Conservation (phyloP, 805 yeast species). For the Candida germanica region DNA sequence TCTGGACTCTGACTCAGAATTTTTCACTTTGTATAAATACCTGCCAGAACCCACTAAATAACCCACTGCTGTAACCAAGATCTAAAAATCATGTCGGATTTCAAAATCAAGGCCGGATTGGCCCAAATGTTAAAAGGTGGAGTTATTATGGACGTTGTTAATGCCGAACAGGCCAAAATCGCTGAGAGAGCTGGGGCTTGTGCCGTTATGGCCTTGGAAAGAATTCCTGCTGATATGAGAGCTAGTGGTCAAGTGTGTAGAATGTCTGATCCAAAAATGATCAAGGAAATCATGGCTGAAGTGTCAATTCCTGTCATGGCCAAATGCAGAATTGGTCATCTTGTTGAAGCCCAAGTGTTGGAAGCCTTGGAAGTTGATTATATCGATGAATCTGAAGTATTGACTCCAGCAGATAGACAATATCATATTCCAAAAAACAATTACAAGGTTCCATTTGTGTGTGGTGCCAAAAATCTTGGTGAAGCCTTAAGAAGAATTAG, state of each 20-base stretch:
- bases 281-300: slow-evolving; percentile 66
- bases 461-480: slow-evolving; percentile 80
- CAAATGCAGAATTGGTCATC: slow-evolving; percentile 79
- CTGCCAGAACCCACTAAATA: too few relatives aligned
- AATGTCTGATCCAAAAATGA: slow-evolving; percentile 83
- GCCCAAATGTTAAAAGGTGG: slow-evolving; percentile 87
- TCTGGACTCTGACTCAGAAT: too few relatives aligned
- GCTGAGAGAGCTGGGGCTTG: slow-evolving; percentile 86
- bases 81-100: slow-evolving; percentile 13
- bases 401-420: slow-evolving; percentile 74
- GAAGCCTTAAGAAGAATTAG: slow-evolving; percentile 75
- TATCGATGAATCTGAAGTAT: slow-evolving; percentile 81
- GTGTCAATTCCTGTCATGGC: slow-evolving; percentile 82
- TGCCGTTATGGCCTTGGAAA: slow-evolving; percentile 86
- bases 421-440: slow-evolving; percentile 59
- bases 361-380: slow-evolving; percentile 72
- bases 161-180: slow-evolving; percentile 72
- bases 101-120: slow-evolving; percentile 68
- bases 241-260: slow-evolving; percentile 79
- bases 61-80: too few relatives aligned
- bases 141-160: slow-evolving; percentile 73
- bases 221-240: slow-evolving; percentile 84
- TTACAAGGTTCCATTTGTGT: slow-evolving; percentile 74
- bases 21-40: too few relatives aligned
- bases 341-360: slow-evolving; percentile 76